Conservation (phyloP, 176 grass and related monocot species). For the Aechmea fasciata region DNA sequence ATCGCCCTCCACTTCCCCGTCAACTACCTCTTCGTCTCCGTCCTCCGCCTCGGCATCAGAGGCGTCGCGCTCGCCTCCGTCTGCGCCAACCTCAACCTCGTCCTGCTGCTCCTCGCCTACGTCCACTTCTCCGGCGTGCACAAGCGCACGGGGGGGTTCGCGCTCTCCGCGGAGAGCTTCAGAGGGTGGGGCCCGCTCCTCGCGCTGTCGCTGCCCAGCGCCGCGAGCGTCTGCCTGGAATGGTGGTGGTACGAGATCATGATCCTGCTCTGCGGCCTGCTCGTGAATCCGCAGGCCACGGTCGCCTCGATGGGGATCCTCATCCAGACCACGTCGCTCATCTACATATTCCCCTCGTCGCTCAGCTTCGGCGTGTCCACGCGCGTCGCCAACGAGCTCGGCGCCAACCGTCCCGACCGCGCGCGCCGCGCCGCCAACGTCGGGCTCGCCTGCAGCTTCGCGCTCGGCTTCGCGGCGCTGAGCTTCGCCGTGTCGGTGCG, state of each 20-base stretch:
- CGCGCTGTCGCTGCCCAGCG: slow-evolving; percentile 54
- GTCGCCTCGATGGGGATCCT: slow-evolving; percentile 91
- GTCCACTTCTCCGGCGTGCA: slow-evolving; percentile 59
- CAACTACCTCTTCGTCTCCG: slow-evolving; percentile 61
- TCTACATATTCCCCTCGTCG: slow-evolving; percentile 99
- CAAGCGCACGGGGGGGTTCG: slow-evolving; percentile 50
- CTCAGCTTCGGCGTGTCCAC: slow-evolving; percentile 96
- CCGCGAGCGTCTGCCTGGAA: slow-evolving; percentile 75
- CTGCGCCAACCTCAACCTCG: slow-evolving; percentile 71
- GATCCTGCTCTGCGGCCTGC: slow-evolving; percentile 80
- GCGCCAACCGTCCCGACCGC: slow-evolving; percentile 48
- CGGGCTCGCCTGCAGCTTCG: slow-evolving; percentile 44
- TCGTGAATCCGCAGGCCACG: slow-evolving; percentile 53
- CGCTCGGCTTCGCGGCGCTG: slow-evolving; percentile 48
- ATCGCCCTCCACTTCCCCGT: slow-evolving; percentile 59
- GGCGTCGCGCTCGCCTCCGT: slow-evolving; percentile 76
- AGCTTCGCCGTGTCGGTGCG: slow-evolving; percentile 60
- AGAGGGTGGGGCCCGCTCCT: slow-evolving; percentile 50
- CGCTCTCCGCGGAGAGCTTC: slow-evolving; percentile 37
- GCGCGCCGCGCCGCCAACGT: slow-evolving; percentile 43
- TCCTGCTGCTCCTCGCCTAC: slow-evolving; percentile 55
- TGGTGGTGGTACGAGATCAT: slow-evolving; percentile 99
- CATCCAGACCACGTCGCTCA: slow-evolving; percentile 77
- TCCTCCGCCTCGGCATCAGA: slow-evolving; percentile 52
- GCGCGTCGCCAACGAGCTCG: slow-evolving; percentile 77